Evolutionary conservation across 2,329 filamentous ascomycete genomes (phyloP), one percentile per base, ranked within the genome.

Genomic region (Colletotrichum echinochloae): DNA sequence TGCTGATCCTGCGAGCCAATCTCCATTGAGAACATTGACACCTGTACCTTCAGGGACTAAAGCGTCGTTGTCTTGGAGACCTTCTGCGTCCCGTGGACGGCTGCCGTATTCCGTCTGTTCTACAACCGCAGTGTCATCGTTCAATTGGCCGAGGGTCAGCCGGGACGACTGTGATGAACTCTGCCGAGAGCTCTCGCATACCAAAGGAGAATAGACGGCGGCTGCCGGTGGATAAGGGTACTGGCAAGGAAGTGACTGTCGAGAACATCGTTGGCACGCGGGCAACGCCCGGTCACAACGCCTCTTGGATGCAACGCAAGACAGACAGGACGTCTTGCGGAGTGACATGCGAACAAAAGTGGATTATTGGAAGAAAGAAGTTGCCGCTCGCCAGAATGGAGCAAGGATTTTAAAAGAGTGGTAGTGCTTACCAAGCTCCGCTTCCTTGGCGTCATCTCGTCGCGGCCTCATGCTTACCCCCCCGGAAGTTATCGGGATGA

Each of bases 261-360:
- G 51, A 14, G 51, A 63, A 41, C 60, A 64, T 63, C 60, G 39
- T 57, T 28, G 59, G 39, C 65, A 67, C 26, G 41, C 20, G 20
- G 51, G 65, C 14, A 64, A 14, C 20, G 41, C 51, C 41, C 51
- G 30, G 60, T 67, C 60, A 9, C 65, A 67, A 35, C 65, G 59
- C 51, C 65, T 39, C 41, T 67, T 67, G 60, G 65, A 60, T 16
- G 37, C 49, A 26, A 67, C 65, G 33, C 65, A 64, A 41, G 41
- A 41, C 8, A 46, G 26, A 28, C 60, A 67, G 20, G 65, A 67
- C 9, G 59, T 57, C 59, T 67, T 67, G 51, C 65, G 59, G 65
- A 67, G 65, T 49, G 65, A 67, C 65, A 64, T 67, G 65, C 60
- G 65, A 51, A 41, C 59, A 67, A 46, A 64, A 35, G 59, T 51